These are phyloP conservation scores for Sarcodon aspratus DNA, from an alignment of 768 basidiomycete species.

Conservation along the genomic window DNA sequence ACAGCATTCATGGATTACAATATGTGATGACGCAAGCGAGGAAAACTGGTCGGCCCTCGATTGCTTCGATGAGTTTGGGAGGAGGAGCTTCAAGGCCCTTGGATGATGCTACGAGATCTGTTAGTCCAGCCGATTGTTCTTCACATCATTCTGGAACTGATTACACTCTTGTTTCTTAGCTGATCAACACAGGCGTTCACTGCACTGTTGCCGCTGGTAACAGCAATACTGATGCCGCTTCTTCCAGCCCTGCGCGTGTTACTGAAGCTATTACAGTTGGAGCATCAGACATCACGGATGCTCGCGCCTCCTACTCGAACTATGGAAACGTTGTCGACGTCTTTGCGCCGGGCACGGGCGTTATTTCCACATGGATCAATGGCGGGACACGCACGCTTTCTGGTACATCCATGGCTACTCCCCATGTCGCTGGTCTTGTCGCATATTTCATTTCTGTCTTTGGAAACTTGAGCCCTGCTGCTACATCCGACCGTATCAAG, in stretches of 20 bases:
- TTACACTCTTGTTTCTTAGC: background rate
- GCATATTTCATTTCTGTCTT: constrained; percentile 23
- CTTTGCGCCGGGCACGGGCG: constrained; percentile 26
- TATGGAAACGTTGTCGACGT: constrained; percentile 30
- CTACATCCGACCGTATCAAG: constrained; percentile 17
- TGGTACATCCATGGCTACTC: constrained; percentile 17
- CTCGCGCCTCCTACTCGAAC: constrained; percentile 26
- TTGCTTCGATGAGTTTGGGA: constrained; percentile 12
- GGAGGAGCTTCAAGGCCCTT: constrained; percentile 7
- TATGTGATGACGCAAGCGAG: constrained; percentile 5
- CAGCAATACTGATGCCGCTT: constrained; percentile 17
- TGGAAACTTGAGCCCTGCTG: constrained; percentile 21
- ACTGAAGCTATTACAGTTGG: constrained; percentile 27
- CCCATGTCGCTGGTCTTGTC: constrained; percentile 28
- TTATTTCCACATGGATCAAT: constrained; percentile 21
- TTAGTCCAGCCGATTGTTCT: background rate
- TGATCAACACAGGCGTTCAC: constrained; percentile 3
- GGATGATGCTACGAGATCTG: constrained; percentile 10
- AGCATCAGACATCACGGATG: constrained; percentile 24
- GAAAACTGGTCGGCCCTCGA: constrained; percentile 3
- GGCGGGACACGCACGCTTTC: constrained; percentile 9
- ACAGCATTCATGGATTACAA: constrained; percentile 14
- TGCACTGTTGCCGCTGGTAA: constrained; percentile 17
- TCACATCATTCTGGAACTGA: background rate
- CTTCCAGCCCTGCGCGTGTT: constrained; percentile 24